phyloP scores from a whole-genome alignment of 495 filamentous ascomycete species.

The Barbatosphaeria neglecta region DNA sequence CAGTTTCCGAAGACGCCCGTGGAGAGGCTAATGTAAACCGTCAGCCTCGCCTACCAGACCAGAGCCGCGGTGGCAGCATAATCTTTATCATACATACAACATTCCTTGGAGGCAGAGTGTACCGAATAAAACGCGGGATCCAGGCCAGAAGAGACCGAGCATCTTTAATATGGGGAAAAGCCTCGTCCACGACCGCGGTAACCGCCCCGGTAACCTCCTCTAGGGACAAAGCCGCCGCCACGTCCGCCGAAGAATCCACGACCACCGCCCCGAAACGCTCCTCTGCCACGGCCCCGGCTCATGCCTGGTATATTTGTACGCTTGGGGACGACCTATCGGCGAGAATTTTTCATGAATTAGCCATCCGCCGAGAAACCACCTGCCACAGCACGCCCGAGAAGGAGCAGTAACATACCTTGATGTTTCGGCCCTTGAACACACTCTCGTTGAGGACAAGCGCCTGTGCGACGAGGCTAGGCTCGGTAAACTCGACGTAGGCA shows the following conservation, averaged over 20 bases:
- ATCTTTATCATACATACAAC: background rate
- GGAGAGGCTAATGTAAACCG: no score
- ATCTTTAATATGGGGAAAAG: constrained; percentile 62
- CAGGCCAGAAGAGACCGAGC: no score
- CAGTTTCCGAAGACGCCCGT: no score
- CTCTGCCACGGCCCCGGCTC: constrained; percentile 54
- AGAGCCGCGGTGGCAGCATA: no score
- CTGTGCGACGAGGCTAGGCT: constrained; percentile 85
- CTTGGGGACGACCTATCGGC: constrained; percentile 87
- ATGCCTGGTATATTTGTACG: constrained; percentile 95
- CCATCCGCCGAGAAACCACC: no score
- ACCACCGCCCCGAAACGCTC: constrained; percentile 42
- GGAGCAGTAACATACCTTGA: constrained; percentile 46
- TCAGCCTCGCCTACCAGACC: no score
- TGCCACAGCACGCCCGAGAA: no score
- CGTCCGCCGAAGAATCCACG: constrained; percentile 45
- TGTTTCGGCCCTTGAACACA: constrained; percentile 83
- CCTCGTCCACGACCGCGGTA: constrained; percentile 71
- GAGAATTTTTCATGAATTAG: no score
- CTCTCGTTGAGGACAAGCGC: constrained; percentile 95
- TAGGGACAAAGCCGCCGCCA: constrained; percentile 46
- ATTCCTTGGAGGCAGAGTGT: no score
- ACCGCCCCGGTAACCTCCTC: constrained; percentile 71
- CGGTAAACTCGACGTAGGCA: constrained; percentile 97
- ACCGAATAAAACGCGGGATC: no score